phyloP scores from a whole-genome alignment of 1,284 basidiomycete species.

The Phylloporus sp. region DNA sequence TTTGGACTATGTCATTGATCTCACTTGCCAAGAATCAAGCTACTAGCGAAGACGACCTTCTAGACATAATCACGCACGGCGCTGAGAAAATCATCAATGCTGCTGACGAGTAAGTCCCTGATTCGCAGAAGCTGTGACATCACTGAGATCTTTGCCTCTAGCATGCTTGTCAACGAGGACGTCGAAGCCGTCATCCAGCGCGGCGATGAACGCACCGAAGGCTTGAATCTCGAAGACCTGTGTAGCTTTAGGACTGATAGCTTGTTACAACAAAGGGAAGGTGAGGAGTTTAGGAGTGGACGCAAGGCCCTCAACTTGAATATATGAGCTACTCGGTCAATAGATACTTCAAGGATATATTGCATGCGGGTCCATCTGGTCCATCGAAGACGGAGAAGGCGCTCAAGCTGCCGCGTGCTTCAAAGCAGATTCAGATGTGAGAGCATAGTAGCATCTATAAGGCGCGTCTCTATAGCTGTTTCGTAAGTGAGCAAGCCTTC shows the following conservation, averaged over 20 bases:
- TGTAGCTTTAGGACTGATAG: constrained; percentile 97
- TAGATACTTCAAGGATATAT: constrained; percentile 92
- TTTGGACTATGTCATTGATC: neutral
- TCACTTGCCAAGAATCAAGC: constrained; percentile 49
- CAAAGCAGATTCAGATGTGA: constrained; percentile 87
- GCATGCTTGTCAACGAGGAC: constrained; percentile 87
- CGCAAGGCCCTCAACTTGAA: constrained; percentile 80
- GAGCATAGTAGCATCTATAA: no score
- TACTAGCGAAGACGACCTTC: constrained; percentile 94
- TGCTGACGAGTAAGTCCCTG: constrained; percentile 60
- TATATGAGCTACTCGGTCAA: constrained; percentile 95
- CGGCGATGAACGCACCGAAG: constrained; percentile 94
- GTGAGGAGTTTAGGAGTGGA: constrained; percentile 87
- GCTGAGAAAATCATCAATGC: constrained; percentile 96
- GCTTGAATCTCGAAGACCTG: constrained; percentile 89
- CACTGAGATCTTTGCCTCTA: constrained; percentile 37
- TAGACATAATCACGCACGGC: constrained; percentile 99
- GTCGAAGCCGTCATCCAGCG: constrained; percentile 93
- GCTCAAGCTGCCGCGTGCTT: constrained; percentile 85
- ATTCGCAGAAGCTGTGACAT: neutral
- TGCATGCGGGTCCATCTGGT: constrained; percentile 79
- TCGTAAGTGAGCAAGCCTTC: no score
- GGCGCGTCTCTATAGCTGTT: no score
- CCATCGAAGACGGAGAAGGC: constrained; percentile 84
- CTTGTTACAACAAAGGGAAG: constrained; percentile 93